Conservation (phyloP, 2,329 filamentous ascomycete genomes). For the Pseudopyrenochaeta lycopersici region DNA sequence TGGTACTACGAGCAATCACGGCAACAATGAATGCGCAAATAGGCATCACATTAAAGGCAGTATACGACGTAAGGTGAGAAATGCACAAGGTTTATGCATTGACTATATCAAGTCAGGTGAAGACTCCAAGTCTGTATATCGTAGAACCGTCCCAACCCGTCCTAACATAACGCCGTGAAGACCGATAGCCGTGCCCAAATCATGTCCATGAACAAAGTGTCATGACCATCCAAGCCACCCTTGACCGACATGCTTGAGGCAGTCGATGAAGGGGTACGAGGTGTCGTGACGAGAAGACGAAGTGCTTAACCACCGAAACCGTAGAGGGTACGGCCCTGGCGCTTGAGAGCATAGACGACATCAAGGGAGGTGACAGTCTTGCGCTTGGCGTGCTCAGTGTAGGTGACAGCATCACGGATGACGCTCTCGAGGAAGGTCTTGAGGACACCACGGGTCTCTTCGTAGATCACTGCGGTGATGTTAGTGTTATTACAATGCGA, state of each 20-base stretch:
- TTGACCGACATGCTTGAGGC: conserved; percentile 18
- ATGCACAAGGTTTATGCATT: conserved; percentile 33
- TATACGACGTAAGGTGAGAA: not conserved
- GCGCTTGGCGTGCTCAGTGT: conserved; percentile 83
- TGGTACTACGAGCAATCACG: conserved; percentile 4
- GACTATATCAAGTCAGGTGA: conserved; percentile 33
- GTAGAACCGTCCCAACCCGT: conserved; percentile 36
- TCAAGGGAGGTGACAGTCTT: conserved; percentile 78
- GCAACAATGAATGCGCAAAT: not conserved
- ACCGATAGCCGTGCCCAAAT: conserved; percentile 39
- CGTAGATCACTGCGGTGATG: conserved; percentile 71
- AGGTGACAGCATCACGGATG: conserved; percentile 79
- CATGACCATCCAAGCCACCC: conserved; percentile 25
- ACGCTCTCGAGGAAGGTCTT: conserved; percentile 82
- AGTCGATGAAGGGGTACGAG: conserved; percentile 14
- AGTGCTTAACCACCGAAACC: conserved; percentile 83
- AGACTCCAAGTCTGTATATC: conserved; percentile 28
- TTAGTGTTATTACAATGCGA: conserved; percentile 29
- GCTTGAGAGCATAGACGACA: conserved; percentile 70
- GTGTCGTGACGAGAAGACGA: conserved; percentile 23
- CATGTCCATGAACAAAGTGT: conserved; percentile 37
- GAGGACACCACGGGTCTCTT: conserved; percentile 79
- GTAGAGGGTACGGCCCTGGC: conserved; percentile 78
- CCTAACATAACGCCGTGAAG: conserved; percentile 41
- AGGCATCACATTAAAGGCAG: not conserved